Evolutionary conservation across 768 basidiomycete species (phyloP).

Genomic region (Mycena metata): DNA sequence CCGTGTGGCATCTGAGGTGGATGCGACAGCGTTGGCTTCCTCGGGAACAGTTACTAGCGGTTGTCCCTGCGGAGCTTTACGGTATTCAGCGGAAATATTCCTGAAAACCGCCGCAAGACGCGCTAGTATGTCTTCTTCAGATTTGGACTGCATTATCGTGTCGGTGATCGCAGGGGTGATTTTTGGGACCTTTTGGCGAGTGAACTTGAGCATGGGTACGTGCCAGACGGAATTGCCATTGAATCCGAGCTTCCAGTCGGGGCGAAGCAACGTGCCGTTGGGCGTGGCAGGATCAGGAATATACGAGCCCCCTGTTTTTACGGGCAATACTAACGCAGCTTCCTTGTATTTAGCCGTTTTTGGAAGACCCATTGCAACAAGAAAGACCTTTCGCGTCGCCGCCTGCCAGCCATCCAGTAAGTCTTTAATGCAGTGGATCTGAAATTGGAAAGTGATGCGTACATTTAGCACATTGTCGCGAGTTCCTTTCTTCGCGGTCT

Average conservation of each 20-base stretch:
- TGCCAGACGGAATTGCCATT: not conserved
- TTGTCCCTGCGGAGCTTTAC: not conserved
- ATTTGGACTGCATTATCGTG: not conserved
- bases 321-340: not conserved
- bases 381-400: not conserved
- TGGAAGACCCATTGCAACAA: not conserved
- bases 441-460: not conserved
- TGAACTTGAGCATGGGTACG: not conserved
- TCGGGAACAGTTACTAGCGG: not conserved
- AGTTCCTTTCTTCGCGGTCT: not conserved
- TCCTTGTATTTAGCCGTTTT: not conserved
- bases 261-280: not conserved
- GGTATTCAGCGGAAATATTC: not conserved
- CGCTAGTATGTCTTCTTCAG: not conserved
- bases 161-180: not conserved
- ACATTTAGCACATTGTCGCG: not conserved
- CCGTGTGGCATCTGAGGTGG: not conserved
- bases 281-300: not conserved
- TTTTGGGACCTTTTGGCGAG: not conserved
- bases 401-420: not conserved
- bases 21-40: not conserved
- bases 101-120: not conserved
- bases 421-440: not conserved
- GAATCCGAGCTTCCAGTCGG: not conserved
- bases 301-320: not conserved